Conservation (phyloP, 2,329 filamentous ascomycete species). For the Whalleya microplaca region DNA sequence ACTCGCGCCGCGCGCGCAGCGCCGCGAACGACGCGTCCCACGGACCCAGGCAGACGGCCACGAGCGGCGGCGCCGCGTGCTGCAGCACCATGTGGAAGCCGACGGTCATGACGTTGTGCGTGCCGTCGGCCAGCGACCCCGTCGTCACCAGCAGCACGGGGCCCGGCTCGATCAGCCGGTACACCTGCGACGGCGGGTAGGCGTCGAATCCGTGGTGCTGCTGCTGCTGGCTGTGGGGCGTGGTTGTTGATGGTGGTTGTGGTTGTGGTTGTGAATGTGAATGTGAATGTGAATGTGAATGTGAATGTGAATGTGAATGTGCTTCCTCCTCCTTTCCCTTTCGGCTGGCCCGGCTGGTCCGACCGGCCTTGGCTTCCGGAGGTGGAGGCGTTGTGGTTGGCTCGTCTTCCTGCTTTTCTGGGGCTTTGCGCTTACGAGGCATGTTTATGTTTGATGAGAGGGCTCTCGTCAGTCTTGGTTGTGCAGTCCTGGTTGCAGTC, state of each 20-base stretch:
- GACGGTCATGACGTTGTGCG: slow-evolving; percentile 43
- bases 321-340: too few species aligned
- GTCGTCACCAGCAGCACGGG: slow-evolving; percentile 41
- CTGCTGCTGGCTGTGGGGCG: too few species aligned
- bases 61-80: slow-evolving; percentile 39
- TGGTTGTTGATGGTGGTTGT: too few species aligned
- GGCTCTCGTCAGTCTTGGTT: too few species aligned
- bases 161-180: slow-evolving; percentile 41
- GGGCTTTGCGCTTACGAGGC: slow-evolving; percentile 19
- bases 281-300: too few species aligned
- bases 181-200: slow-evolving; percentile 35
- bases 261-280: too few species aligned
- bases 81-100: slow-evolving; percentile 45
- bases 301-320: too few species aligned
- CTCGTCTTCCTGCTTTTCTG: slow-evolving; percentile 12
- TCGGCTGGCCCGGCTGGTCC: too few species aligned
- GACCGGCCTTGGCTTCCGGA: slow-evolving; percentile 11
- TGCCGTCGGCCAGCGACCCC: slow-evolving; percentile 34
- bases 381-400: slow-evolving; percentile 3
- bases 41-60: slow-evolving; percentile 39
- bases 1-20: slow-evolving; percentile 36
- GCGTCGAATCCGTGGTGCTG: slow-evolving; percentile 15
- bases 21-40: slow-evolving; percentile 39
- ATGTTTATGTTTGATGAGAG: too few species aligned
- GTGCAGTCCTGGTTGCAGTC: too few species aligned